These are phyloP conservation scores for Lactarius pseudohatsudake DNA, from an alignment of 768 basidiomycete species.

Conservation along the genomic window DNA sequence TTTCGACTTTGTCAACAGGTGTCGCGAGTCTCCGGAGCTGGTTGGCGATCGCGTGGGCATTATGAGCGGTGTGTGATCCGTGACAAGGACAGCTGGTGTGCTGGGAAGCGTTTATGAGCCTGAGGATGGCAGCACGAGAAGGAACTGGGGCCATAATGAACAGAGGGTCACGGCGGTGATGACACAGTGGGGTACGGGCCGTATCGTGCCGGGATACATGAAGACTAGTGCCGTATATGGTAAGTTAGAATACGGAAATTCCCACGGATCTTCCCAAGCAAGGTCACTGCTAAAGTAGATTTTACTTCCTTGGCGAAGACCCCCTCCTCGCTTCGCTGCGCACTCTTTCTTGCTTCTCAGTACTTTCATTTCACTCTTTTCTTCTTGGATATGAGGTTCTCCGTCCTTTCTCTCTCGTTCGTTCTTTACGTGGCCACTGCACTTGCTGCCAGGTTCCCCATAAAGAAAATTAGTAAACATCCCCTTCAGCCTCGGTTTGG, in stretches of 20 bases:
- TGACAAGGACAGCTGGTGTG: conserved; percentile 80
- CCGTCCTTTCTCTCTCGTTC: conserved; percentile 40
- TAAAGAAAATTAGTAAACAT: conserved; percentile 46
- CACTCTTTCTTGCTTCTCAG: conserved; percentile 30
- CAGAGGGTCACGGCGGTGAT: not conserved
- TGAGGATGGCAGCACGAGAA: conserved; percentile 62
- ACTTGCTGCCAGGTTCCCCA: conserved; percentile 47
- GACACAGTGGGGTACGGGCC: not conserved
- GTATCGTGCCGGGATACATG: not conserved
- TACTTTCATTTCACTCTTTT: conserved; percentile 18
- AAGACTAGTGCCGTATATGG: not conserved
- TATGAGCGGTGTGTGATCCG: conserved; percentile 51
- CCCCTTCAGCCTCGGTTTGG: conserved; percentile 41
- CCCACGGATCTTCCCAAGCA: not conserved
- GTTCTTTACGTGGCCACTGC: conserved; percentile 40
- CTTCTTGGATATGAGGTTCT: conserved; percentile 43
- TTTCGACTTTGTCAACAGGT: conserved; percentile 68
- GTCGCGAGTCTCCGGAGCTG: conserved; percentile 76
- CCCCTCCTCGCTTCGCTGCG: conserved; percentile 29
- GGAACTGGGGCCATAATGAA: conserved; percentile 37
- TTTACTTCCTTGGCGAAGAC: not conserved
- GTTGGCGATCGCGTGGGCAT: conserved; percentile 47
- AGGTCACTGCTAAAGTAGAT: not conserved
- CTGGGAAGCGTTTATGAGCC: conserved; percentile 75
- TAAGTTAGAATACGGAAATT: not conserved